phyloP scores from a whole-genome alignment of 805 yeast genomes.

The Sungouiozyma ichnusensis region DNA sequence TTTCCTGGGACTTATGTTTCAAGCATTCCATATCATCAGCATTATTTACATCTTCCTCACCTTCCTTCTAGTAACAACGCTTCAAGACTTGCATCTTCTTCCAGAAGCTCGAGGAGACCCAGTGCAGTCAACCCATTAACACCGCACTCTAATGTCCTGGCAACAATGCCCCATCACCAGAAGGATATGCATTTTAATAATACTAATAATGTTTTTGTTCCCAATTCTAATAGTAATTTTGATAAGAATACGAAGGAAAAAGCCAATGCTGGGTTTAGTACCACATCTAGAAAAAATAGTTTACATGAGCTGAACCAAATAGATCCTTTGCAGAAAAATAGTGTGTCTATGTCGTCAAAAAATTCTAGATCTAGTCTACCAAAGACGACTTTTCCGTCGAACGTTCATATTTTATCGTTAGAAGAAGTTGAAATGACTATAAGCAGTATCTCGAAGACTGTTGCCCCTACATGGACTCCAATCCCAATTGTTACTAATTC shows the following conservation, averaged over 20 bases:
- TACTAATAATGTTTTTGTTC: not conserved
- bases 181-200: not conserved
- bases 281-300: not conserved
- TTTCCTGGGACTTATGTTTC: conserved; percentile 53
- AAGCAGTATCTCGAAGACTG: conserved; percentile 26
- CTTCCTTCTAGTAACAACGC: conserved; percentile 7
- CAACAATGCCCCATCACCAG: not conserved
- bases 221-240: not conserved
- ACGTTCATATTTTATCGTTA: conserved; percentile 24
- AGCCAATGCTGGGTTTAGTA: not conserved
- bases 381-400: conserved; percentile 1
- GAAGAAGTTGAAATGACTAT: conserved; percentile 32
- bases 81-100: conserved; percentile 26
- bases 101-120: not conserved
- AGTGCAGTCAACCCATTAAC: not conserved
- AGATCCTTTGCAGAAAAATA: conserved; percentile 6
- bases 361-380: not conserved
- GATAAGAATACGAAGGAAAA: not conserved
- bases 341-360: not conserved
- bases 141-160: not conserved
- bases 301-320: conserved; percentile 1
- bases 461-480: conserved; percentile 50
- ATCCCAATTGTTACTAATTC: conserved; percentile 32
- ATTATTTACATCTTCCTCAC: not conserved
- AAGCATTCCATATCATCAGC: not conserved